phyloP scores from a whole-genome alignment of 169 alveolate genomes.

The Plasmodium reichenowi region DNA sequence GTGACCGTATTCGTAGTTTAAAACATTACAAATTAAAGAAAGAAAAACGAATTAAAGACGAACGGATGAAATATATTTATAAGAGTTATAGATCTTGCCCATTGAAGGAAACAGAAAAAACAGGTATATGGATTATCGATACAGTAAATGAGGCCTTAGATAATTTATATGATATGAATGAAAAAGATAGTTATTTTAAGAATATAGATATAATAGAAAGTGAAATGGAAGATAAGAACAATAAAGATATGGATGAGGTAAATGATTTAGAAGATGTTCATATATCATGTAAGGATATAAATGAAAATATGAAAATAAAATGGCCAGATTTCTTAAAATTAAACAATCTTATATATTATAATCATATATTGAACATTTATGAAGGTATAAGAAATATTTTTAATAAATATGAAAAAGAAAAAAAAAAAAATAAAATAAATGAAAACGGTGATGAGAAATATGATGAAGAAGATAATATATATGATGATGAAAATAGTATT shows the following conservation, averaged over 20 bases:
- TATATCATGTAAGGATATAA: conserved; percentile 5
- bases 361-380: conserved; percentile 48
- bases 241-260: neutral
- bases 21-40: neutral
- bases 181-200: conserved; percentile 6
- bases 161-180: conserved; percentile 25
- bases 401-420: conserved; percentile 25
- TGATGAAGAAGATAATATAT: no score
- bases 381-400: conserved; percentile 29
- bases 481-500: no score
- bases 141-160: conserved; percentile 35
- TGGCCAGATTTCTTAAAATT: conserved; percentile 49
- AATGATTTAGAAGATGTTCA: neutral
- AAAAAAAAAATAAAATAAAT: conserved; percentile 15
- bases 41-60: neutral
- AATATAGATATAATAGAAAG: neutral
- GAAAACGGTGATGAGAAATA: neutral
- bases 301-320: conserved; percentile 9
- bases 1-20: neutral
- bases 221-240: neutral
- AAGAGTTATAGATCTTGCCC: conserved; percentile 1
- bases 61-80: conserved; percentile 13
- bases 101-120: conserved; percentile 24
- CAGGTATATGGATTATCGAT: conserved; percentile 42
- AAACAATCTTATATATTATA: conserved; percentile 18